Conservation (phyloP, 1,284 basidiomycete genomes). For the Dichomitus squalens region DNA sequence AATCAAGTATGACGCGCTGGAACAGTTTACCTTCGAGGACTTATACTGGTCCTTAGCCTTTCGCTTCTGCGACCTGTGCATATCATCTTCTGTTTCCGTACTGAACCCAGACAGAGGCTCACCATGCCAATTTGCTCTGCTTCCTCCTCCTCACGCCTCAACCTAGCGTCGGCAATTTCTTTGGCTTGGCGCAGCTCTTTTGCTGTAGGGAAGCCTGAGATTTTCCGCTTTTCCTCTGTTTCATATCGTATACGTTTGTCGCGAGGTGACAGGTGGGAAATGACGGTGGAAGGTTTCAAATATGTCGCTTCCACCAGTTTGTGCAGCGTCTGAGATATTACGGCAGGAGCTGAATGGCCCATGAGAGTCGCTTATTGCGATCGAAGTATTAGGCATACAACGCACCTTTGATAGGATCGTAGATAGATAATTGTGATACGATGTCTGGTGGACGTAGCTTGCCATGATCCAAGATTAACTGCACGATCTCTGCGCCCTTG, state of each 20-base stretch:
- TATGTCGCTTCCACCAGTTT: slow-evolving; percentile 68
- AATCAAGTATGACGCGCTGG: neutral
- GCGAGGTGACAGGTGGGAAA: slow-evolving; percentile 73
- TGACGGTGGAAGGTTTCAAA: slow-evolving; percentile 70
- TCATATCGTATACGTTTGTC: slow-evolving; percentile 79
- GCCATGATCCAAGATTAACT: slow-evolving; percentile 81
- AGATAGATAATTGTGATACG: slow-evolving; percentile 51
- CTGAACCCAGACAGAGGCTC: slow-evolving; percentile 30
- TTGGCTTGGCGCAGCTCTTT: slow-evolving; percentile 73
- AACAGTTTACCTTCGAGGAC: slow-evolving; percentile 50
- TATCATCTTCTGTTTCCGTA: slow-evolving; percentile 10
- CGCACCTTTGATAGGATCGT: slow-evolving; percentile 60
- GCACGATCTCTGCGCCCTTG: slow-evolving; percentile 77
- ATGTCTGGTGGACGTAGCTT: slow-evolving; percentile 83
- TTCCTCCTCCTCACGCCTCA: slow-evolving; percentile 72
- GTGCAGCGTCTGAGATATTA: slow-evolving; percentile 61
- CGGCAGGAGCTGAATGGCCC: slow-evolving; percentile 43
- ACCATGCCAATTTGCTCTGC: slow-evolving; percentile 74
- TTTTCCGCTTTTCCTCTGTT: slow-evolving; percentile 70
- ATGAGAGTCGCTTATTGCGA: neutral
- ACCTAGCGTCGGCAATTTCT: slow-evolving; percentile 59
- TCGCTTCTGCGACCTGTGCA: slow-evolving; percentile 51
- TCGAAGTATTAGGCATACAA: neutral
- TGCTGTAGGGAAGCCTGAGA: slow-evolving; percentile 72
- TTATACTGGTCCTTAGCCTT: slow-evolving; percentile 55